phyloP scores from a whole-genome alignment of 108 stramenopile species.

The Nannochloropsis salina region DNA sequence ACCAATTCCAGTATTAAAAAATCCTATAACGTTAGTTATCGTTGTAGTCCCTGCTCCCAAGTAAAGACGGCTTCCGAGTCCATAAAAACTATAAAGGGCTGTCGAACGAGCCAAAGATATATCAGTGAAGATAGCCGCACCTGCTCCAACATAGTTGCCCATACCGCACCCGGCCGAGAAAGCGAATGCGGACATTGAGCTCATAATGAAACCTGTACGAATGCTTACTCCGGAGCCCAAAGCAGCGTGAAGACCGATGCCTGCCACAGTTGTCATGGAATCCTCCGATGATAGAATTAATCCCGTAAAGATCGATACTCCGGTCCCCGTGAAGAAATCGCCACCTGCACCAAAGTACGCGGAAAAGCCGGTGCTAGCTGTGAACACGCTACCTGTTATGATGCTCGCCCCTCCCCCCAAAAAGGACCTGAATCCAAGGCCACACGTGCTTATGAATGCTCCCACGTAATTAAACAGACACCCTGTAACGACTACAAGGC shows the following conservation, averaged over 20 bases:
- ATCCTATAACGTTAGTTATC: background rate
- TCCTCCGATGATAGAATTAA: background rate
- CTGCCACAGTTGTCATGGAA: background rate
- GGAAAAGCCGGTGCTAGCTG: background rate
- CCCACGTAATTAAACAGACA: background rate
- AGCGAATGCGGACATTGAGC: background rate
- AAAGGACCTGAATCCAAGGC: background rate
- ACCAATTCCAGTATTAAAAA: background rate
- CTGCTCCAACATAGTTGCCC: background rate
- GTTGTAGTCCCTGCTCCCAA: background rate
- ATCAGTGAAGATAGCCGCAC: background rate
- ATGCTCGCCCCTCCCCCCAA: background rate
- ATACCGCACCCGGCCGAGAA: background rate
- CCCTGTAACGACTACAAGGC: background rate
- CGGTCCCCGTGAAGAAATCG: background rate
- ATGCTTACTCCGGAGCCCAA: background rate
- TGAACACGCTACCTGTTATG: background rate
- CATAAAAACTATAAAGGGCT: background rate
- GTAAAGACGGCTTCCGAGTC: background rate
- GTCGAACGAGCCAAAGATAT: background rate
- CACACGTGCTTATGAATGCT: background rate
- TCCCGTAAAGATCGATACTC: background rate
- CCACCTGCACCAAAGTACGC: background rate
- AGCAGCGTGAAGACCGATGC: background rate
- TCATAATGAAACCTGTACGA: background rate